Conservation (phyloP, 1,284 basidiomycete species). For the Cutaneotrichosporon sp. region DNA sequence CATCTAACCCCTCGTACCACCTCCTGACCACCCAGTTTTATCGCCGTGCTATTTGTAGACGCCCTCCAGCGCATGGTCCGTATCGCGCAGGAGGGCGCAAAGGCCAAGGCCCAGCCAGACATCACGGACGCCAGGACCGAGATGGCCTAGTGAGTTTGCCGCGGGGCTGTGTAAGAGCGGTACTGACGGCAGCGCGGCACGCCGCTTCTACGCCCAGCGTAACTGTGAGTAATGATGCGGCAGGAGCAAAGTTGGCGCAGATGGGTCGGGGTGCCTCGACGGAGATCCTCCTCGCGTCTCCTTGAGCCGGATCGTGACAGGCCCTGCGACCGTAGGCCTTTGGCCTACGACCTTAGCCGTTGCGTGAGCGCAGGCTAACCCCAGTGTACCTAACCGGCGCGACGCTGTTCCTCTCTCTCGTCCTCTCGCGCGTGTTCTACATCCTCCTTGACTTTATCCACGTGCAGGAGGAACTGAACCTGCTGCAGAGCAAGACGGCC, state of each 20-base stretch:
- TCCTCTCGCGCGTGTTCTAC: conserved; percentile 86
- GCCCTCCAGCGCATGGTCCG: conserved; percentile 90
- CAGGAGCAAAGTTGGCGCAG: too few relatives aligned
- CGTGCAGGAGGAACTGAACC: conserved; percentile 77
- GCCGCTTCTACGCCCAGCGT: conserved; percentile 80
- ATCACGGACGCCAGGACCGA: conserved; percentile 68
- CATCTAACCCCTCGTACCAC: too few relatives aligned
- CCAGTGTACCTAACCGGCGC: conserved; percentile 85
- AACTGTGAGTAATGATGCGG: conserved; percentile 51
- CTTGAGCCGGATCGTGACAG: too few relatives aligned
- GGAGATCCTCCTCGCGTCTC: too few relatives aligned
- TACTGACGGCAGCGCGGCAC: conserved; percentile 54
- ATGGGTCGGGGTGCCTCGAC: too few relatives aligned
- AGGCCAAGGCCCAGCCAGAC: conserved; percentile 60
- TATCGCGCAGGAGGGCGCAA: conserved; percentile 60
- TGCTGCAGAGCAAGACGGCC: conserved; percentile 64
- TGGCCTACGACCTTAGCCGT: too few relatives aligned
- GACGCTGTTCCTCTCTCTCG: conserved; percentile 86
- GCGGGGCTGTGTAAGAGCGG: too few relatives aligned
- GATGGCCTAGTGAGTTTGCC: conserved; percentile 59
- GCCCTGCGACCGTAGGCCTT: too few relatives aligned
- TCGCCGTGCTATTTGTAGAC: conserved; percentile 65
- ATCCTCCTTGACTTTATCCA: conserved; percentile 87
- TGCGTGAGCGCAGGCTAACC: neutral
- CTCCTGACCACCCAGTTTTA: conserved; percentile 57